Conservation (phyloP, 768 basidiomycete species). For the Tephrocybe rancida region DNA sequence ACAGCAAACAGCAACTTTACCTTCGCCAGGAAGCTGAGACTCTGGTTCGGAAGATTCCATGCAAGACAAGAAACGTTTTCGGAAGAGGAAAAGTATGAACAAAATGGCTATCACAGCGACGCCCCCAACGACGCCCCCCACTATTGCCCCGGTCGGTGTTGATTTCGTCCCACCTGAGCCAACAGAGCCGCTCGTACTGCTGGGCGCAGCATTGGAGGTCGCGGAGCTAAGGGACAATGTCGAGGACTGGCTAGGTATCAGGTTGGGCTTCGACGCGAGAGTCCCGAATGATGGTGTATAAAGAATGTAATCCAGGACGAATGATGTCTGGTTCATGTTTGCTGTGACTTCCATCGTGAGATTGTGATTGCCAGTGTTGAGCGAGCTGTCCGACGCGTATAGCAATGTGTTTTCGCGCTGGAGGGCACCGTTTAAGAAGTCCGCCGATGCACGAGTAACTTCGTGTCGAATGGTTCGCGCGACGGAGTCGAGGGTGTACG, state of each 20-base stretch:
- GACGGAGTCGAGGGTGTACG: slow-evolving; percentile 25
- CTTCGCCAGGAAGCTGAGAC: background rate
- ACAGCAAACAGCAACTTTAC: background rate
- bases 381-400: slow-evolving; percentile 19
- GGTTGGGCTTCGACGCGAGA: slow-evolving; percentile 4
- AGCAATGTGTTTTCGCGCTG: slow-evolving; percentile 27
- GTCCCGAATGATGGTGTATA: slow-evolving; percentile 23
- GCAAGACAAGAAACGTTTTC: background rate
- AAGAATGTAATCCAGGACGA: slow-evolving; percentile 28
- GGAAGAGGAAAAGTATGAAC: background rate
- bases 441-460: slow-evolving; percentile 19
- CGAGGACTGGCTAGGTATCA: background rate
- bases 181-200: background rate
- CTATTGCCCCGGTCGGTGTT: slow-evolving; percentile 3
- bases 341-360: slow-evolving; percentile 24
- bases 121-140: slow-evolving; percentile 8
- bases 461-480: slow-evolving; percentile 17
- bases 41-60: background rate
- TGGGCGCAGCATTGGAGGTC: background rate
- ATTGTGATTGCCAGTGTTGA: slow-evolving; percentile 24
- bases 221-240: background rate
- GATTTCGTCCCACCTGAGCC: background rate
- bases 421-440: slow-evolving; percentile 19
- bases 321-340: slow-evolving; percentile 22
- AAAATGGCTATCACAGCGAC: background rate